These are phyloP conservation scores for Globisporangium solare DNA, from an alignment of 352 stramenopile genomes.

Conservation along the genomic window DNA sequence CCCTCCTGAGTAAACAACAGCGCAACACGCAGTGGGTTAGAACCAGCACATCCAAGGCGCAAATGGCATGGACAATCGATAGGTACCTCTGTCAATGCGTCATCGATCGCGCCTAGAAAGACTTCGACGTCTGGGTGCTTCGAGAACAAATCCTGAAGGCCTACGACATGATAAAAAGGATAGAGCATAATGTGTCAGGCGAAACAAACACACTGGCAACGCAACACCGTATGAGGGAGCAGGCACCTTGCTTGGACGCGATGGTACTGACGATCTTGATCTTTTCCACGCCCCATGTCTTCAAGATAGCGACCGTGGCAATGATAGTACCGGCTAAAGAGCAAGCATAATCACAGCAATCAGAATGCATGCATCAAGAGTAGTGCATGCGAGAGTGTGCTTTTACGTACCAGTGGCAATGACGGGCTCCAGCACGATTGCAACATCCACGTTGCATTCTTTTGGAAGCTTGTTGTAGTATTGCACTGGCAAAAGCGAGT, in stretches of 20 bases:
- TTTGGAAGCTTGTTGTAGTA: conserved; percentile 99
- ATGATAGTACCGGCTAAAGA: conserved; percentile 87
- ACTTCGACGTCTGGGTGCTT: conserved; percentile 81
- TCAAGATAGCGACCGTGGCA: conserved; percentile 94
- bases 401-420: conserved; percentile 87
- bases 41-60: no score
- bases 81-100: conserved; percentile 61
- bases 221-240: not conserved
- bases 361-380: not conserved
- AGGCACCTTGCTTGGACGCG: conserved; percentile 84
- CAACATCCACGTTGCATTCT: conserved; percentile 88
- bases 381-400: not conserved
- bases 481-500: conserved; percentile 92
- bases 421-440: conserved; percentile 96
- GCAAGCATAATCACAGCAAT: not conserved
- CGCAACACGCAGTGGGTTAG: not conserved
- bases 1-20: conserved; percentile 42
- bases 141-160: conserved; percentile 70
- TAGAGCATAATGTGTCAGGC: no score
- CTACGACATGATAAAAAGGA: conserved; percentile 9
- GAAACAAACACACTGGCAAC: not conserved
- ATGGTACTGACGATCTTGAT: conserved; percentile 94
- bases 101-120: conserved; percentile 71
- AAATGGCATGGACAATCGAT: no score
- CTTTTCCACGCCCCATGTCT: conserved; percentile 91